Base-by-base conservation (phyloP, 2,329 filamentous ascomycete genomes). In the Chaetomiaceae sp. region DNA sequence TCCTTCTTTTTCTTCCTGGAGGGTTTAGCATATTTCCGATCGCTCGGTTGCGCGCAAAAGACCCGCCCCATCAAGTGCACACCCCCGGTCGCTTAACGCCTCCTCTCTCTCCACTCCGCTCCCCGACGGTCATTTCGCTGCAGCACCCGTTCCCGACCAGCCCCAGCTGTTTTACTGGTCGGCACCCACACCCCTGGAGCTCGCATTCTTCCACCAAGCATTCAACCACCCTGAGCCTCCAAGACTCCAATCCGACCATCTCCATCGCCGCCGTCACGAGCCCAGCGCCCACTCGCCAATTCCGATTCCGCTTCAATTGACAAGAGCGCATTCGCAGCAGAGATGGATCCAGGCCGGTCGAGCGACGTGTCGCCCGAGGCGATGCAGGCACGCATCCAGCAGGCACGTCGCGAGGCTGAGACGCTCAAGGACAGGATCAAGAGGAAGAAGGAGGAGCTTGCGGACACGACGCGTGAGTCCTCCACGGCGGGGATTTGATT, bases 371-470 rank as follows among this genome's bases (percentile, higher is more conserved):
- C 81, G 66, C 81, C 81, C 60, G 82, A 85, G 75, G 79, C 81
- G 71, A 95, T 96, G 83, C 92, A 97, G 80, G 87, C 91, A 74
- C 87, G 87, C 73, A 92, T 93, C 65, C 87, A 89, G 67, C 85
- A 88, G 66, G 92, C 93, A 70, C 85, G 93, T 73, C 89, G 93
- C 77, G 93, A 99, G 80, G 93, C 93, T 65, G 93, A 97, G 78
- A 91, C 88, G 48, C 78, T 97, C 63, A 97, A 97, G 80, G 92
- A 97, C 71, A 86, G 89, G 73, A 97, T 97, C 83, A 97, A 96
- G 86, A 85, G 91, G 74, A 96, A 95, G 84, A 97, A 97, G 87
- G 93, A 99, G 82, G 93, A 97, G 75, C 82, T 99, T 63, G 92
- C 92, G 69, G 93, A 99, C 73, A 95, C 91, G 58, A 95, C 91